Conservation (phyloP, 306 rosid species). For the Vigna radiata region DNA sequence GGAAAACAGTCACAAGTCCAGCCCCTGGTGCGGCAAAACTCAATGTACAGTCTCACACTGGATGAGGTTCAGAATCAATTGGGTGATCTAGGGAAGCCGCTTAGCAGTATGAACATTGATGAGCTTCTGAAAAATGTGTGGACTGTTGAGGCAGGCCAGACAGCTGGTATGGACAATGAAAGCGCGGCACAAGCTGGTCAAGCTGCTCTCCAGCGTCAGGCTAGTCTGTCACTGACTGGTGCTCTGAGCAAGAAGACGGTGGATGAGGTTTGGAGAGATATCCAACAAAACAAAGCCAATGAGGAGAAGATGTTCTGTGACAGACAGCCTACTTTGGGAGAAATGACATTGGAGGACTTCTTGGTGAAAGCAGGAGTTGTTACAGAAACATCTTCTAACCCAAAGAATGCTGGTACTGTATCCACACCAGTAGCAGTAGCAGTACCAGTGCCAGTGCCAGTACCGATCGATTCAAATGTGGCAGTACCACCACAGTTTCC, state of each 20-base stretch:
- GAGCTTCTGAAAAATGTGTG: conserved; percentile 95
- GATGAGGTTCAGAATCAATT: conserved; percentile 97
- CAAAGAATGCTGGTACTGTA: conserved; percentile 50
- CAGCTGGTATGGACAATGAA: conserved; percentile 59
- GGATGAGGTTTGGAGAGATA: conserved; percentile 98
- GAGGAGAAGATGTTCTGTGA: conserved; percentile 72
- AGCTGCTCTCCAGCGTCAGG: conserved; percentile 78
- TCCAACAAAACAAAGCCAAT: conserved; percentile 71
- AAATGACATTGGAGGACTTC: conserved; percentile 99
- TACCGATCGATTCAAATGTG: conserved; percentile 50
- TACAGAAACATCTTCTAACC: conserved; percentile 63
- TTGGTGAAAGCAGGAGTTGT: conserved; percentile 97
- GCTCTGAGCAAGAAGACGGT: conserved; percentile 92
- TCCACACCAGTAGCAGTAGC: too few species aligned
- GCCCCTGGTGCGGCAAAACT: conserved; percentile 74
- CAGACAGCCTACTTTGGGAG: conserved; percentile 86
- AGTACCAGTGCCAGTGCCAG: too few species aligned
- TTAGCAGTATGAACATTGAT: conserved; percentile 95
- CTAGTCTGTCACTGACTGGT: conserved; percentile 77
- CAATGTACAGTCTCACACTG: conserved; percentile 89
- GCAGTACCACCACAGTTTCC: conserved; percentile 66
- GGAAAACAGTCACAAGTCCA: conserved; percentile 74
- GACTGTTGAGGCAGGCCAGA: conserved; percentile 84
- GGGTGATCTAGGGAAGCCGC: conserved; percentile 93
- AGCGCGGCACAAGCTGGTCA: conserved; percentile 59